These are phyloP conservation scores for Saccharomyces mikatae DNA, from an alignment of 805 yeast species.

Conservation along the genomic window DNA sequence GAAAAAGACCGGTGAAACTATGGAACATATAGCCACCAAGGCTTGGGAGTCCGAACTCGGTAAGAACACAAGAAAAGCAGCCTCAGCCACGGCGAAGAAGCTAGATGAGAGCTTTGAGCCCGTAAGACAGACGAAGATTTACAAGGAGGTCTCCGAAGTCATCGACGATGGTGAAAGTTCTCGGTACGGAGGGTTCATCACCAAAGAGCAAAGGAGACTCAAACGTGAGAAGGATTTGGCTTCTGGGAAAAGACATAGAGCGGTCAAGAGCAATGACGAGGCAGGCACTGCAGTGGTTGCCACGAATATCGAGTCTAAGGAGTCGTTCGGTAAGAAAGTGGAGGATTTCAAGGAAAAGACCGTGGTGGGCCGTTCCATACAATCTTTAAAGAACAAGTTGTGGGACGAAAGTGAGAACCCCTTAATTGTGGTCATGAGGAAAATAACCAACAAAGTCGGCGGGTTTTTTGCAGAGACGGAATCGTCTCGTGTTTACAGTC, in stretches of 20 bases:
- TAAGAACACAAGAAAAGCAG: conserved; percentile 77
- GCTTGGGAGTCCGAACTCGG: conserved; percentile 98
- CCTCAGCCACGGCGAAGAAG: conserved; percentile 70
- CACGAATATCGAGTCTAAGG: conserved; percentile 72
- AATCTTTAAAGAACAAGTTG: conserved; percentile 50
- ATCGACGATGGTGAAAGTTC: conserved; percentile 87
- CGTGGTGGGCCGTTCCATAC: conserved; percentile 56
- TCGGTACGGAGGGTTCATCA: conserved; percentile 85
- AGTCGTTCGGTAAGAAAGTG: conserved; percentile 55
- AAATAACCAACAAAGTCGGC: conserved; percentile 69
- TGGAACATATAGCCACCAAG: conserved; percentile 78
- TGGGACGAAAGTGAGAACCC: conserved; percentile 97
- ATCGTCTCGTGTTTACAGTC: conserved; percentile 81
- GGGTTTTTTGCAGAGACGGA: conserved; percentile 95
- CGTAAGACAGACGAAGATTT: conserved; percentile 80
- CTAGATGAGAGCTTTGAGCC: conserved; percentile 89
- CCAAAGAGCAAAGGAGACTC: conserved; percentile 68
- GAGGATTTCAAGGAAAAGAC: conserved; percentile 61
- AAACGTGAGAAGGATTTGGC: conserved; percentile 60
- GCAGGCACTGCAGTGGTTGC: conserved; percentile 80
- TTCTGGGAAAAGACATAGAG: conserved; percentile 52
- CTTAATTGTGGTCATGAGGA: conserved; percentile 69
- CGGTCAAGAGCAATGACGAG: conserved; percentile 67
- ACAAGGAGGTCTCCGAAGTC: conserved; percentile 79
- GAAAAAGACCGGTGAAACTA: conserved; percentile 85